Conservation (phyloP, 768 basidiomycete species). For the Peribolospora kevripleyi region DNA sequence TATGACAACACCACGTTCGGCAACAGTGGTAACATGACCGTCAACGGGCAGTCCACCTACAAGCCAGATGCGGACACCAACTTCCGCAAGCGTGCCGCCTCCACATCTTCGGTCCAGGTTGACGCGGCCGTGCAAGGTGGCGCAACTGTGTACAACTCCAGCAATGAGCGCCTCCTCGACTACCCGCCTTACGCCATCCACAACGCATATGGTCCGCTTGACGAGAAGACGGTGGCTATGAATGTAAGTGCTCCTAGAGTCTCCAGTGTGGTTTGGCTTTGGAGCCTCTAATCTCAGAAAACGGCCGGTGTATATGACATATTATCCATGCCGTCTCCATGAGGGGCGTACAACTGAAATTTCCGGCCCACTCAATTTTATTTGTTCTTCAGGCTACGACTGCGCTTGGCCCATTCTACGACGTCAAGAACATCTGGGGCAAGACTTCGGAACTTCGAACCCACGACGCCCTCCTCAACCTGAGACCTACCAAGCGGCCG, state of each 20-base stretch:
- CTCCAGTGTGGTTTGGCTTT: too few species aligned
- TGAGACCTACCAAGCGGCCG: conserved; percentile 37
- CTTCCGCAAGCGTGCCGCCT: not conserved
- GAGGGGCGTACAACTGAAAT: too few species aligned
- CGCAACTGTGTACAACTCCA: not conserved
- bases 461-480: conserved; percentile 31
- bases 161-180: conserved; percentile 16
- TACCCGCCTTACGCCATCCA: conserved; percentile 44
- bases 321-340: too few species aligned
- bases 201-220: conserved; percentile 27
- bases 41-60: conserved; percentile 19
- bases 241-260: too few species aligned
- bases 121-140: not conserved
- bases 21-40: conserved; percentile 47
- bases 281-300: too few species aligned
- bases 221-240: not conserved
- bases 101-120: not conserved
- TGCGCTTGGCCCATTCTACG: too few species aligned
- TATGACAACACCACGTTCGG: conserved; percentile 40
- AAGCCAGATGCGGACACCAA: not conserved
- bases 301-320: too few species aligned
- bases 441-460: conserved; percentile 46
- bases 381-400: too few species aligned
- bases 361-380: too few species aligned
- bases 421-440: conserved; percentile 11